phyloP scores from a whole-genome alignment of 306 rosid species.

The Castanea crenata region DNA sequence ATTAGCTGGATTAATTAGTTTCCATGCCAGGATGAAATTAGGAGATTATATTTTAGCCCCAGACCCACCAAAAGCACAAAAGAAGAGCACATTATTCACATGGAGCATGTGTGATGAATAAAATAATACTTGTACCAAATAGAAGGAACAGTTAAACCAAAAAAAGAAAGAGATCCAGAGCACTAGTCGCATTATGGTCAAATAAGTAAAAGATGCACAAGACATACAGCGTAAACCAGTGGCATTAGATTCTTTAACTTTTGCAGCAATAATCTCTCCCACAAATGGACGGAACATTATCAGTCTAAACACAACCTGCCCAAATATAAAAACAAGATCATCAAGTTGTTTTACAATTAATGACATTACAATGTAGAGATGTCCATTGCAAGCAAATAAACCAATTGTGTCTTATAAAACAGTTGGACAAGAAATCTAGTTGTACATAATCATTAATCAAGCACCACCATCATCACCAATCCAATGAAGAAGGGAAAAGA shows the following conservation, averaged over 20 bases:
- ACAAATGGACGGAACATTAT: constrained; percentile 72
- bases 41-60: not conserved
- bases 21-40: not conserved
- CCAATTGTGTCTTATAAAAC: not conserved
- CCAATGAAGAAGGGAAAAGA: not conserved
- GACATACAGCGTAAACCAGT: constrained; percentile 57
- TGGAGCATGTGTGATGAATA: not conserved
- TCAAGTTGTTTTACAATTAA: not conserved
- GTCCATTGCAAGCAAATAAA: not conserved
- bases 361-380: not conserved
- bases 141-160: not conserved
- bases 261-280: constrained; percentile 72
- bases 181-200: constrained; percentile 8
- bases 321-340: constrained; percentile 21
- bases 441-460: not conserved
- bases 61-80: not conserved
- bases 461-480: not conserved
- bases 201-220: constrained; percentile 14
- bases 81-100: not conserved
- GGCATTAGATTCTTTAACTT: constrained; percentile 52
- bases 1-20: not conserved
- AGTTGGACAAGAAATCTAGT: not conserved
- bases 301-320: constrained; percentile 64
- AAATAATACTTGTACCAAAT: not conserved
- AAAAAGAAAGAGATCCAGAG: constrained; percentile 5